Percentiles rank a stretch among this genome's conserved stretches.
phyloP scores from a whole-genome alignment of 2,329 filamentous ascomycete genomes.

The Fusarium brevicatenulatum region DNA sequence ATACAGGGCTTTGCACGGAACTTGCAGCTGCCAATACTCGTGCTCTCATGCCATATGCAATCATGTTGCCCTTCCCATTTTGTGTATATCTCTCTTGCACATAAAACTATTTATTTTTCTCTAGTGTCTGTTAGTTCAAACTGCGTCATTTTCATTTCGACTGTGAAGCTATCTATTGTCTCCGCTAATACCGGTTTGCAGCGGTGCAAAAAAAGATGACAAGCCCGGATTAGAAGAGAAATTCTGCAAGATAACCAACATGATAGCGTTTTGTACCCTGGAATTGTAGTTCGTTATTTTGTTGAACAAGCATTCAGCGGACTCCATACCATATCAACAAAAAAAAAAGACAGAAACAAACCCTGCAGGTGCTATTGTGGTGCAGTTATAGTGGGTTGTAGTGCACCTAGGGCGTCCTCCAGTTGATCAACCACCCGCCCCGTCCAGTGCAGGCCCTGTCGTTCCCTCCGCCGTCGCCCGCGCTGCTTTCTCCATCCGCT shows the following conservation, averaged over 20 bases:
- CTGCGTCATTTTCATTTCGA: conserved; percentile 46
- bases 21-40: conserved; percentile 9
- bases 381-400: neutral
- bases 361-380: conserved; percentile 20
- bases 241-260: neutral
- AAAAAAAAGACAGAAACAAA: conserved; percentile 21
- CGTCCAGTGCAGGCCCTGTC: conserved; percentile 13
- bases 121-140: conserved; percentile 33
- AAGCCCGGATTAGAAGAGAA: neutral
- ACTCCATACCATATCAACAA: conserved; percentile 20
- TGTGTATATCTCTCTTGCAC: neutral
- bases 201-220: conserved; percentile 23
- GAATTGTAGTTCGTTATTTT: neutral
- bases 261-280: neutral
- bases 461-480: conserved; percentile 23
- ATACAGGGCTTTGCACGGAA: conserved; percentile 23
- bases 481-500: conserved; percentile 29
- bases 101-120: conserved; percentile 11
- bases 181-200: conserved; percentile 36
- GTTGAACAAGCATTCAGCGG: conserved; percentile 15
- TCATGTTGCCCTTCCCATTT: neutral
- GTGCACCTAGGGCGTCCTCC: conserved; percentile 1
- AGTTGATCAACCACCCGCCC: conserved; percentile 16
- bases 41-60: conserved; percentile 20
- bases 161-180: neutral